Base-by-base conservation (phyloP, 345 rosid genomes). In the Eucalyptus tenuipes region DNA sequence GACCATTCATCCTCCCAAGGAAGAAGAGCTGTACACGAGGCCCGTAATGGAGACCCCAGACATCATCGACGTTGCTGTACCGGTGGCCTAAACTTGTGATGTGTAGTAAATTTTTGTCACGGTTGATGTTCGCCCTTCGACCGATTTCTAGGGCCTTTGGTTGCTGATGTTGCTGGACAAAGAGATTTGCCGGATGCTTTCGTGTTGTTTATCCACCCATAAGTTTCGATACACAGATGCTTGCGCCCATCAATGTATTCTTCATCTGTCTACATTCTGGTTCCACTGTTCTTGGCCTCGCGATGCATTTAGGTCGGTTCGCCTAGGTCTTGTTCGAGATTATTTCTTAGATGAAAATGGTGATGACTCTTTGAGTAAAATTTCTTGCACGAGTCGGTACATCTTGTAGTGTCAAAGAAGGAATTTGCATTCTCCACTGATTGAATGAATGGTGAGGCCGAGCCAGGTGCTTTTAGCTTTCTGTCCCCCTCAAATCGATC, bases 1-100 rank as follows among this genome's bases (percentile, higher is more conserved):
- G n/a, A 96, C 94, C 7, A 97, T 96, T 90, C 97, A 94, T 88
- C 66, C 94, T 4, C 98, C 98, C 49, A 97, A 96, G 95, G 98
- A 94, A 4, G 98, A 95, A 49, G 95, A 92, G 79, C 91, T 87
- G 75, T 88, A 87, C 75, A 14, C 25, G 47, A 61, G 42, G 40
- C 86, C 88, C 1, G 86, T 92, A 16, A 48, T 81, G 37, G 27
- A 89, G 79, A 49, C 94, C 6, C 59, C 92, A 8, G 92, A 93
- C 29, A 75, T 92, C 31, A 90, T 92, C 8, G 93, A 93, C 40
- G 88, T 92, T 53, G 91, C 93, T 7, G 68, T 88, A 6, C 90
- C 92, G 15, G 17, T 53, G 64, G 7, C 4, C 59, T 53, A 53
- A 86, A 44, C 87, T 25, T 25, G 10, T 29, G 66, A 48, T 13